Percentiles rank a stretch among this genome's conserved stretches.
Evolutionary conservation across 176 grass and related monocot species (phyloP).

Genomic region (Raddia guianensis): DNA sequence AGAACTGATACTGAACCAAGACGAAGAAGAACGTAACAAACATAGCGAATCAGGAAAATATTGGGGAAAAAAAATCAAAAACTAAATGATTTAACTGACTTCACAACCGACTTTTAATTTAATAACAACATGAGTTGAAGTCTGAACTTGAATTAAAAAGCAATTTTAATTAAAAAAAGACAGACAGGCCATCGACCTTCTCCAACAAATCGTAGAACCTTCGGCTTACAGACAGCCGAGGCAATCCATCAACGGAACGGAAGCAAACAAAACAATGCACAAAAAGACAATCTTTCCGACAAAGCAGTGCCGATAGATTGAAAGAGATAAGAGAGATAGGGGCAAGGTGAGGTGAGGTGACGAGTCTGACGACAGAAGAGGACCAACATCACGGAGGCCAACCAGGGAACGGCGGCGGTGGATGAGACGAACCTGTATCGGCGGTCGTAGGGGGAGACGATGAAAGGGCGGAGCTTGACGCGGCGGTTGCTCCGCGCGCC

Average conservation of each 20-base stretch:
- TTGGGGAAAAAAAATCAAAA: neutral
- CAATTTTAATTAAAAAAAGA: neutral
- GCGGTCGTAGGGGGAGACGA: slow-evolving; percentile 80
- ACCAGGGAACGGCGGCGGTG: neutral
- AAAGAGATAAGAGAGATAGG: neutral
- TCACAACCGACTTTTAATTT: neutral
- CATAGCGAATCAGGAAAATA: neutral
- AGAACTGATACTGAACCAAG: neutral
- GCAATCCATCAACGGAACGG: too few species aligned
- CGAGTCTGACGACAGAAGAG: neutral
- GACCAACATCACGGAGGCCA: neutral
- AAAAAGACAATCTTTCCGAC: neutral
- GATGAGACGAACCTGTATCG: slow-evolving; percentile 59
- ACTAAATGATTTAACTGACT: neutral
- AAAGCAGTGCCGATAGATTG: neutral
- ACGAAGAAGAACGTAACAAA: neutral
- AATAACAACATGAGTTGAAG: neutral
- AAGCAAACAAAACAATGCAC: slow-evolving; percentile 20
- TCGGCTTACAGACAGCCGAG: neutral
- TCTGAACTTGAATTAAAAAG: neutral
- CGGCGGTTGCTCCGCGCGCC: slow-evolving; percentile 80
- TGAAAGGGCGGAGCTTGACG: slow-evolving; percentile 59
- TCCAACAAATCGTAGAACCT: neutral
- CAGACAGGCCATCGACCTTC: neutral
- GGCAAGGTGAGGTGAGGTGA: neutral